Evolutionary conservation across 164 flowering plant genomes (phyloP), one percentile per base, ranked within the genome.

Genomic region (Magnolia sinica): DNA sequence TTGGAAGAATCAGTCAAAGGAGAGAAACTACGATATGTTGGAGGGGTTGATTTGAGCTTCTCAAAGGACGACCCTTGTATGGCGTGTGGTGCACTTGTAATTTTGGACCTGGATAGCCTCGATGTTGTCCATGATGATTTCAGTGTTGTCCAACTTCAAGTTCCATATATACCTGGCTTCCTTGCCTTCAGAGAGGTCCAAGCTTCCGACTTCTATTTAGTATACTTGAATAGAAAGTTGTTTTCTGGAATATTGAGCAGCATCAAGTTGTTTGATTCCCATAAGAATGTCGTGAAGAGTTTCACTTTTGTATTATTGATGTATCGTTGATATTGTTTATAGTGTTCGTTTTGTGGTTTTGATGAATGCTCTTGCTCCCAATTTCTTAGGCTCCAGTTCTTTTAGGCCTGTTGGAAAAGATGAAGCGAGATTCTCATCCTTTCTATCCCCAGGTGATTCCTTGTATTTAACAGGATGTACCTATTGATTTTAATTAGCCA

Each of bases 41-140:
- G 93, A 73, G 98, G 98, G n/a, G 95, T 92, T 69, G 98, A 95
- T 78, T 77, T 95, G 75, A 95, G 97, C 85, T 93, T 87, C 83
- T 89, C 88, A 7, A 90, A 90, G 80, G 87, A 89, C 19, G 94
- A 89, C 20, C 84, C 93, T 9, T 82, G 87, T 27, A 45, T 87
- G 22, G 96, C 95, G 0, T 95, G 97, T 81, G 98, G 83, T 16
- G 83, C 88, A 13, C 88, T 95, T 52, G 95, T 95, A 27, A 88
- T 95, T 59, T 63, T 95, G 76, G 92, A 91, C 76, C 74, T 89
- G 50, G 74, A 72, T 3, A 83, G 79, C 74, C 77, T 89, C 13
- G 76, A 85, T 66, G 86, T 93, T n/a, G 90, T 92, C 14, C 85
- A 91, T 77, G 84, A 87, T 16, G 96, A 92, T 77, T 95, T 70